Conservation (phyloP, 177 flowering plant genomes). For the Vitis hybrid region DNA sequence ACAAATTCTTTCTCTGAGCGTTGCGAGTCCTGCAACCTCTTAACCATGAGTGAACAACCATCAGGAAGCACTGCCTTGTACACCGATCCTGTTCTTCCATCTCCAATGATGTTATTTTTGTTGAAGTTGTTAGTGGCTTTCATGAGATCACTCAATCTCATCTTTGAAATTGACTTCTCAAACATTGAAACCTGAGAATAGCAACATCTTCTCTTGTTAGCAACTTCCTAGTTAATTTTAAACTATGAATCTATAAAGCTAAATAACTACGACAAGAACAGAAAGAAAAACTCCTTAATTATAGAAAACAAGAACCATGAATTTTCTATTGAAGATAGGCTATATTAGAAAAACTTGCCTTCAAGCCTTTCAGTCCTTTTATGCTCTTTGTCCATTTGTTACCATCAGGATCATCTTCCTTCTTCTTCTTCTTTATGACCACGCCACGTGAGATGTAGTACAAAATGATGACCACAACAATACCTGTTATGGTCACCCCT, state of each 20-base stretch:
- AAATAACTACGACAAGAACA: not conserved
- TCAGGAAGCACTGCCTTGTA: slow-evolving; percentile 15
- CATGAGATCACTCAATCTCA: slow-evolving; percentile 21
- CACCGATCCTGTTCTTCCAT: slow-evolving; percentile 13
- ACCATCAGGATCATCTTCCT: slow-evolving; percentile 61
- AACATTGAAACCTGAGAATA: slow-evolving; percentile 19
- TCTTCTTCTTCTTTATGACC: slow-evolving; percentile 29
- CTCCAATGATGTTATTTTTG: slow-evolving; percentile 19
- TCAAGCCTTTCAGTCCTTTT: slow-evolving; percentile 48
- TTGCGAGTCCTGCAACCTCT: slow-evolving; percentile 18
- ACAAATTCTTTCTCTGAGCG: slow-evolving; percentile 18
- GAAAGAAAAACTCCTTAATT: not conserved
- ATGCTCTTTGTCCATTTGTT: slow-evolving; percentile 66
- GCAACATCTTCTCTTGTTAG: not conserved
- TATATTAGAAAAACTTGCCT: slow-evolving; percentile 35
- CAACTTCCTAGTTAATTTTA: not conserved
- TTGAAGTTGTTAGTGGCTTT: slow-evolving; percentile 21
- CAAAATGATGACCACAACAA: slow-evolving; percentile 28
- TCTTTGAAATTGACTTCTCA: slow-evolving; percentile 15
- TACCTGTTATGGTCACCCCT: slow-evolving; percentile 27
- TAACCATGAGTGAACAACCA: slow-evolving; percentile 9
- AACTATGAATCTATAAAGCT: not conserved
- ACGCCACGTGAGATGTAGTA: slow-evolving; percentile 26
- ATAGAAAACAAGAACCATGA: not conserved
- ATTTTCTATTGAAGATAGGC: not conserved